Evolutionary conservation across 129 eudicot species (phyloP), one percentile per base, ranked within the genome.

Genomic region (Calendula officinalis): DNA sequence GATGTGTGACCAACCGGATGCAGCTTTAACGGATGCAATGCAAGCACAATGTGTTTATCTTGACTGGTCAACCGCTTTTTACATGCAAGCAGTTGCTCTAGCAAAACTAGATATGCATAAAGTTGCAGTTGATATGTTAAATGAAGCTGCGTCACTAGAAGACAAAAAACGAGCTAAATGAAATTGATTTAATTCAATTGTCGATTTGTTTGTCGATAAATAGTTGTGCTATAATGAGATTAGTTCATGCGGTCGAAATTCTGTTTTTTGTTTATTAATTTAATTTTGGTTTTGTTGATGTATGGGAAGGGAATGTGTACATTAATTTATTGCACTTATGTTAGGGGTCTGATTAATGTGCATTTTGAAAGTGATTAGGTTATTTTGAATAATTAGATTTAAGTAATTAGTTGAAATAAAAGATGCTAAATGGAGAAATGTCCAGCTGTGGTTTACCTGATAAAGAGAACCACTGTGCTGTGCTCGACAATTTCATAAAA

Each of bases 41-140:
- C 97, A 90, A 79, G 95, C 97, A 9, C 97, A 90, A 47, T 86
- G 95, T 35, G 83, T 90, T 8, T 81, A 83, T 63, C 91, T 91
- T 4, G 95, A 90, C 10, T 90, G 95, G 97, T 75, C 97, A 10
- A 90, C 95, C 0, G 97, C 97, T 42, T 90, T 90, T 45, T 90
- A 86, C 66, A 83, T 90, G 97, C 97, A 90, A 67, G 85, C 91
- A 10, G 97, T 86, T 22, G 97, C 97, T 35, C 95, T 90, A 8
- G 83, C 88, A 30, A 90, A 90, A 33, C 88, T 90, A 6, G 91
- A 86, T 61, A 90, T 86, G 97, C 91, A 90, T 75, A 86, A 90
- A 45, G 97, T 86, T 34, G 95, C 97, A 37, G 88, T 80, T 48
- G 95, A 90, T 38, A 90, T 86, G 97, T 61, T 90, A 72, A 86